These are phyloP conservation scores for Dactylorhiza incarnata DNA, from an alignment of 106 monocot species.

Conservation along the genomic window DNA sequence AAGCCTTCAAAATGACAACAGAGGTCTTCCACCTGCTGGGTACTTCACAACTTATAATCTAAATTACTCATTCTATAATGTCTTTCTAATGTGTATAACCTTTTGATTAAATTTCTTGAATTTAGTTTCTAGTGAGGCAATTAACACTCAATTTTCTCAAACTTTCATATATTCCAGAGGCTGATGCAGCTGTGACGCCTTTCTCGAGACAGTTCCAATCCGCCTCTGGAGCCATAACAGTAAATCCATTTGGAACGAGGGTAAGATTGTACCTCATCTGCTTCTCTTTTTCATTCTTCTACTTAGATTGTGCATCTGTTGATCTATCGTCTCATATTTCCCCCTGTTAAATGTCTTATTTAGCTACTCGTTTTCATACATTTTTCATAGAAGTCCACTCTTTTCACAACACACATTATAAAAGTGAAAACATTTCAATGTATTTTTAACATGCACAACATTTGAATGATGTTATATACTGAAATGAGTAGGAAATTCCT, in stretches of 20 bases:
- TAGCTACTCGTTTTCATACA: not conserved
- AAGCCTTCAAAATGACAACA: constrained; percentile 26
- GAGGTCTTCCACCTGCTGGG: constrained; percentile 38
- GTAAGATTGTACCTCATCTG: constrained; percentile 12
- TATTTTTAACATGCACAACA: too few species aligned
- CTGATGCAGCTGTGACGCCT: constrained; percentile 18
- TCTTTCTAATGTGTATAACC: not conserved
- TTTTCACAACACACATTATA: too few species aligned
- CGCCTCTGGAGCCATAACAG: constrained; percentile 3
- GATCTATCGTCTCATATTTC: too few species aligned
- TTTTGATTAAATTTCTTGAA: not conserved
- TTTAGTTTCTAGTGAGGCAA: not conserved
- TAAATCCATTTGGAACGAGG: constrained; percentile 21
- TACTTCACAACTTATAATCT: constrained; percentile 14
- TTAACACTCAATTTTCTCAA: not conserved
- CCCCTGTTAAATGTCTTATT: not conserved
- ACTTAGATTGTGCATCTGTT: not conserved
- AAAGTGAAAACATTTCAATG: too few species aligned
- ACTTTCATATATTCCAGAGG: constrained; percentile 18
- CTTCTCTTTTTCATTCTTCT: not conserved
- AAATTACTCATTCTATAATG: not conserved
- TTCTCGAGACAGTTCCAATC: constrained; percentile 31
- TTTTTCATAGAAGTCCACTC: too few species aligned
- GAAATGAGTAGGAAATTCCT: too few species aligned
- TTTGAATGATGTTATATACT: too few species aligned